Base-by-base conservation (phyloP, 1,139 yeast genomes). In the Pichia sp. region DNA sequence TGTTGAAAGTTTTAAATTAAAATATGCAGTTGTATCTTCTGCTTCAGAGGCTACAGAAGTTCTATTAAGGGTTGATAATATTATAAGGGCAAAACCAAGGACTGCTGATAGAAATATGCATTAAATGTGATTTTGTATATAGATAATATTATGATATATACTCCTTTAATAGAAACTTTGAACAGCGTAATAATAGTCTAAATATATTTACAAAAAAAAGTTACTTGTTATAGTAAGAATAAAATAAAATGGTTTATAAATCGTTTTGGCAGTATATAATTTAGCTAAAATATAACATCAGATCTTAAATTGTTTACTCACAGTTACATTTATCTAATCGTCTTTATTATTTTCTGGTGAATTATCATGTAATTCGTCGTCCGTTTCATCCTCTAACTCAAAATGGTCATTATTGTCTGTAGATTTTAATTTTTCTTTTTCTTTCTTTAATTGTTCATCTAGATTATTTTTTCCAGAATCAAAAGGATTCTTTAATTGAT, bases 21-120 rank as follows among this genome's bases (percentile, higher is more conserved):
- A 92, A 68, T 76, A 80, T 53, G 96, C 97, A 1, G 98, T 94
- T 29, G 97, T 92, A n/a, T 78, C 90, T 10, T 83, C 95, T 44
- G 98, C 98, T 7, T 75, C 96, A 22, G 98, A 92, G 69, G 98
- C 98, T 35, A 95, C 97, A 6, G 97, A 92, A 68, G 92, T 94
- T 45, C 74, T 92, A 54, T 72, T 92, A 58, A 79, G 98, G 63
- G 98, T 92, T 37, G 98, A 94, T 64, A 90, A 92, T 65, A 92
- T 92, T 55, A 87, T 94, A 54, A 82, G 96, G 59, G 97, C 98
- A 33, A 90, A 87, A 64, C 98, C 98, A 51, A 78, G 98, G 68
- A 90, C 97, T 40, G 96, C 97, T 39, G 92, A 86, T 68, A 80
- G 98, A 71, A 77, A 76, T 57, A 57, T 48, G 51, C 41, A 34